Evolutionary conservation across 805 yeast species (phyloP).

Genomic region (Myxozyma kluyveri): DNA sequence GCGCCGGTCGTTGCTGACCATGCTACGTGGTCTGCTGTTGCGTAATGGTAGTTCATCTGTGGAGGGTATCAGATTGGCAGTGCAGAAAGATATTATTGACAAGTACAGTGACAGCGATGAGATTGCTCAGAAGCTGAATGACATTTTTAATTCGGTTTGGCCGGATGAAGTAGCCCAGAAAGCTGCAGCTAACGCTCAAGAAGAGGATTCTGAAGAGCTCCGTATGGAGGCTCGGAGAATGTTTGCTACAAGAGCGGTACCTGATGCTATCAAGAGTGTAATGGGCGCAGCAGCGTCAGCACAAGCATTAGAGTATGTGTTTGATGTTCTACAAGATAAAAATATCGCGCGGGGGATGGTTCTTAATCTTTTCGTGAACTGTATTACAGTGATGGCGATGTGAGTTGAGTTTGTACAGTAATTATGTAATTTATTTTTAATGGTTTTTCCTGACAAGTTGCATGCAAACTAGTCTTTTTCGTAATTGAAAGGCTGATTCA

Average conservation of each 20-base stretch:
- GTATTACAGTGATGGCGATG: constrained; percentile 22
- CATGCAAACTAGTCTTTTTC: background rate
- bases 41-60: constrained; percentile 30
- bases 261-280: constrained; percentile 30
- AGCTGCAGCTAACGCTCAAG: constrained; percentile 5
- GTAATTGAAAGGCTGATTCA: background rate
- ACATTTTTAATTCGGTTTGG: constrained; percentile 24
- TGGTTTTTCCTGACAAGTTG: background rate
- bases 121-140: constrained; percentile 22
- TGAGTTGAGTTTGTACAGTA: background rate
- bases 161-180: constrained; percentile 11
- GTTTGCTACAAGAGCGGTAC: constrained; percentile 29
- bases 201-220: constrained; percentile 19
- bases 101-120: constrained; percentile 28
- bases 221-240: constrained; percentile 25
- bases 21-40: constrained; percentile 29
- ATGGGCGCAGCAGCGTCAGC: constrained; percentile 31
- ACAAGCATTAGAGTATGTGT: constrained; percentile 31
- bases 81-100: constrained; percentile 28
- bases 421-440: background rate
- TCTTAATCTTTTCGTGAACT: constrained; percentile 27
- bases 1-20: constrained; percentile 29
- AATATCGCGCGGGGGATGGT: constrained; percentile 30
- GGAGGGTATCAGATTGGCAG: constrained; percentile 29
- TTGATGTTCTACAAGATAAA: constrained; percentile 31